Percentiles rank a stretch among this genome's conserved stretches.
Evolutionary conservation across 169 alveolate genomes (phyloP).

Genomic region (Babesia sp.): DNA sequence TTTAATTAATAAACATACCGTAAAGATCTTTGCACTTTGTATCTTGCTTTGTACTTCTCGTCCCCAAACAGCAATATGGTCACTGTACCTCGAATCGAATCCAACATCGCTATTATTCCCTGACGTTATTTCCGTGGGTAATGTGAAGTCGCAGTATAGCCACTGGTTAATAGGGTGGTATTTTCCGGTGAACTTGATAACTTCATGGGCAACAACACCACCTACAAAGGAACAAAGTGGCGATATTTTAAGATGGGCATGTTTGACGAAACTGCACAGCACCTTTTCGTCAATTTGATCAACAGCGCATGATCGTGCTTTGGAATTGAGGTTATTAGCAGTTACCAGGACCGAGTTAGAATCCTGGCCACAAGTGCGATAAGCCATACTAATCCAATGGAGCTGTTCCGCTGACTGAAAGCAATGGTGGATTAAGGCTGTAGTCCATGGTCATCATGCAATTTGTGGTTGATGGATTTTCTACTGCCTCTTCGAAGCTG

Average conservation of each 20-base stretch:
- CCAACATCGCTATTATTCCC: constrained; percentile 55
- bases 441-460: constrained; percentile 87
- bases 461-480: constrained; percentile 81
- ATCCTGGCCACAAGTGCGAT: constrained; percentile 35
- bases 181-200: constrained; percentile 97
- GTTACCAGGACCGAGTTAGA: constrained; percentile 48
- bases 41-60: constrained; percentile 64
- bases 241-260: constrained; percentile 83
- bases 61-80: constrained; percentile 72
- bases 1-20: background rate
- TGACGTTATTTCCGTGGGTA: constrained; percentile 43
- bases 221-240: constrained; percentile 97
- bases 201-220: constrained; percentile 95
- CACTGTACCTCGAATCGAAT: constrained; percentile 67
- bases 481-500: constrained; percentile 78
- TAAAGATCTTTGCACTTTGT: constrained; percentile 61
- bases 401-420: constrained; percentile 95
- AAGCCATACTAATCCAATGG: constrained; percentile 87
- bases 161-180: constrained; percentile 96
- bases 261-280: constrained; percentile 78
- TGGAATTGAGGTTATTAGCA: constrained; percentile 59
- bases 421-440: too few relatives aligned
- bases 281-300: constrained; percentile 85
- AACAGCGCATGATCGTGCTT: constrained; percentile 71
- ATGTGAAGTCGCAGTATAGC: constrained; percentile 92